Conservation (phyloP, 2,329 filamentous ascomycete species). For the Endoconidiophora polonica region DNA sequence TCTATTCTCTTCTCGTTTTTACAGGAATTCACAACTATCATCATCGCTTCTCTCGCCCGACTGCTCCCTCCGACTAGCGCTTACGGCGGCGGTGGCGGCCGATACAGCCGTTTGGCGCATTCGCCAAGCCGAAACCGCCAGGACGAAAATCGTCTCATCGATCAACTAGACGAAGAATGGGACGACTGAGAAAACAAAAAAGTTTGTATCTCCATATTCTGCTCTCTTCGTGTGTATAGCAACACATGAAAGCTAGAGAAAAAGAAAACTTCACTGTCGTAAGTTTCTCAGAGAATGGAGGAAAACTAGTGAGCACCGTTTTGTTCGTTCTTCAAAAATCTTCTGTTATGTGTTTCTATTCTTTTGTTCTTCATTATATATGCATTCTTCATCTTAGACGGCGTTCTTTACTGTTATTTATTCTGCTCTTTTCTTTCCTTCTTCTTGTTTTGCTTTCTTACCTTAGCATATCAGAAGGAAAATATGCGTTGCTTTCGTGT, state of each 20-base stretch:
- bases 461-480: no score
- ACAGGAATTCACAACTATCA: constrained; percentile 50
- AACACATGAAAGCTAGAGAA: not conserved
- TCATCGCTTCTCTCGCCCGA: constrained; percentile 51
- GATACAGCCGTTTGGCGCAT: constrained; percentile 48
- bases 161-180: constrained; percentile 95
- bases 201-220: no score
- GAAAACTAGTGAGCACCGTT: no score
- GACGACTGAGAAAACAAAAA: constrained; percentile 41
- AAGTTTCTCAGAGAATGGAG: no score
- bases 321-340: not conserved
- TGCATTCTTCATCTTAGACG: not conserved
- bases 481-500: no score
- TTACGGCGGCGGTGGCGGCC: constrained; percentile 22
- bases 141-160: constrained; percentile 85
- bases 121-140: constrained; percentile 42
- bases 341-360: not conserved
- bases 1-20: not conserved
- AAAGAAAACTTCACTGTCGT: no score
- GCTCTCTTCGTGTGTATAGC: not conserved
- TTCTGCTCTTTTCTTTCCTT: no score
- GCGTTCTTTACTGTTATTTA: not conserved
- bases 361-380: not conserved
- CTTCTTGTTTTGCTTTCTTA: no score
- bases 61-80: constrained; percentile 35